Base-by-base conservation (phyloP, 78 protist genomes). In the Fonticula alba region DNA sequence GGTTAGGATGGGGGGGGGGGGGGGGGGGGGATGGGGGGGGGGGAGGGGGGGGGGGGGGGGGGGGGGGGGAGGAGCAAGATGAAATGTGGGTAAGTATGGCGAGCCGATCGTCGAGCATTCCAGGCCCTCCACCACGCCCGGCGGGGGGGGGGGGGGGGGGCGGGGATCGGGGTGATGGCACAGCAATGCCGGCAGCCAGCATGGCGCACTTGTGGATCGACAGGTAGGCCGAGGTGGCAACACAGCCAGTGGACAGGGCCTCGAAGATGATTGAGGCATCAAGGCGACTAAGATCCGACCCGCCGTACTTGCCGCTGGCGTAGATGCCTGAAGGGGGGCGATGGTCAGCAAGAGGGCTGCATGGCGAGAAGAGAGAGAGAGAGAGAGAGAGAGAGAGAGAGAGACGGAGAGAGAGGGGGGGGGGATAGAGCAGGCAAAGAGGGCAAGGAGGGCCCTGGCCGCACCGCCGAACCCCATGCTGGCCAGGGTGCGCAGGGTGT, bases 141-240 rank as follows among this genome's bases (percentile, higher is more conserved):
- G 13, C 13, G 15, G 13, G 62, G 14, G n/a, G n/a, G n/a, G n/a
- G n/a, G n/a, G n/a, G n/a, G n/a, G n/a, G n/a, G n/a, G n/a, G n/a
- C n/a, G n/a, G n/a, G n/a, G n/a, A n/a, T n/a, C n/a, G n/a, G n/a
- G n/a, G n/a, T n/a, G n/a, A n/a, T n/a, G n/a, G n/a, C 17, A 57
- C 13, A 17, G 13, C n/a, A 15, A 32, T 57, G 17, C 31, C 14
- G 31, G 15, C 62, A 57, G 17, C 14, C 14, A 57, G 15, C 13
- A 32, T 17, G 36, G 41, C 57, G 31, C 60, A 75, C 74, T 87
- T 83, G 71, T 87, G 88, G 59, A 83, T 83, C 55, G 82, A 68
- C 35, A 87, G 62, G 69, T 66, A 83, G n/a, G 93, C 93, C 27
- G 93, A 68, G 13, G 89, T 83, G 40, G 64, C 11, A 11, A 78